phyloP scores from a whole-genome alignment of 139 green algal species.

The Dunaliella primolecta region DNA sequence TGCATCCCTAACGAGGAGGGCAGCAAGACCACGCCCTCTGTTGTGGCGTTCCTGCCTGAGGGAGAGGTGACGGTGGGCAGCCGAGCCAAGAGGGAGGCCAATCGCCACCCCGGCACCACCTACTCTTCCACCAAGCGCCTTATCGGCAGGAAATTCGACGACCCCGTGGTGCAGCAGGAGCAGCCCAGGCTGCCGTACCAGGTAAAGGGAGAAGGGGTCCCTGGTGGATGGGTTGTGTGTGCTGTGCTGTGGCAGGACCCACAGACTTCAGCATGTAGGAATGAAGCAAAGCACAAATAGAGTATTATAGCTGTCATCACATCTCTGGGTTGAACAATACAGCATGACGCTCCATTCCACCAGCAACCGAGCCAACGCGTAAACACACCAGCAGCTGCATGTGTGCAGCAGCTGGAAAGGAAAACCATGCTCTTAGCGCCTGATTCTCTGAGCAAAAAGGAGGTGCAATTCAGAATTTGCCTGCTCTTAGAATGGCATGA shows the following conservation, averaged over 20 bases:
- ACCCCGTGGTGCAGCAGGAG: constrained; percentile 56
- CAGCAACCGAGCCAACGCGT: no score
- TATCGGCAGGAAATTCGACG: constrained; percentile 56
- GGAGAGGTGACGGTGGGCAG: constrained; percentile 61
- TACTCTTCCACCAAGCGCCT: constrained; percentile 88
- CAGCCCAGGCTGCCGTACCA: constrained; percentile 46
- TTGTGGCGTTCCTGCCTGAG: constrained; percentile 57
- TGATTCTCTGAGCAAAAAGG: no score
- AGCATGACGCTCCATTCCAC: no score
- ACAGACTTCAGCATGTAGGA: neutral
- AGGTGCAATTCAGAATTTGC: no score
- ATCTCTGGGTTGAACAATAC: no score
- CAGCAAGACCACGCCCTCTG: constrained; percentile 63
- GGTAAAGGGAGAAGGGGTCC: constrained; percentile 6
- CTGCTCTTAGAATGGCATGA: no score
- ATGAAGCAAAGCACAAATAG: no score
- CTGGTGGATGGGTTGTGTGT: neutral
- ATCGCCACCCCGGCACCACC: constrained; percentile 54
- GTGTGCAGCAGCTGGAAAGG: no score
- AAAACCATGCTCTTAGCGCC: no score
- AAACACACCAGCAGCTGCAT: no score
- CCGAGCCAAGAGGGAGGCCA: constrained; percentile 50
- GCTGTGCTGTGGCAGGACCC: constrained; percentile 18
- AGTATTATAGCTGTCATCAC: no score
- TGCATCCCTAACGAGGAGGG: constrained; percentile 61